Evolutionary conservation across 2,329 filamentous ascomycete species (phyloP), one percentile per base, ranked within the genome.

Genomic region (Geosmithia morbida): DNA sequence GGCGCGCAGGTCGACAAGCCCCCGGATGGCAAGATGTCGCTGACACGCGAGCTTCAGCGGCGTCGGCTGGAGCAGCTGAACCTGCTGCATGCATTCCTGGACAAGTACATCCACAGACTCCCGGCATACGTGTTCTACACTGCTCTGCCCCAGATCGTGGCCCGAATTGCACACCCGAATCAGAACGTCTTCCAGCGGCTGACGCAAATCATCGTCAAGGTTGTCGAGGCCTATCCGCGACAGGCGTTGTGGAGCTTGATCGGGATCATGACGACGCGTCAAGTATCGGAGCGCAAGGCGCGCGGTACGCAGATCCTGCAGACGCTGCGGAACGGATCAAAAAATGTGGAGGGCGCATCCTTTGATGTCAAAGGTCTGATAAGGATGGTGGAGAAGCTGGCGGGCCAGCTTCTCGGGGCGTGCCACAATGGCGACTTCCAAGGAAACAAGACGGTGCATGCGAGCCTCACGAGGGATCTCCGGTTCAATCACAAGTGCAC

Each of bases 231-330:
- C n/a, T 85, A 96, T 61, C 90, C 92, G 0, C 87, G 86, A 51
- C 92, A 98, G 62, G 83, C 89, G 1, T 65, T 97, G 22, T 99
- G 92, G 94, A 85, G 83, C 56, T 67, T 98, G 37, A 77, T 97
- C 47, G 87, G 89, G 8, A 82, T 96, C 43, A 82, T 88, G 55
- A 90, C 90, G 49, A 86, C 87, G 0, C 85, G 75, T 30, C 81
- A 87, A 51, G 71, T 74, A 2, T 67, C 69, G 14, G 84, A 90
- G 47, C 77, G 90, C 49, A 71, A 69, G 51, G 61, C 61, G 14
- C 67, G 76, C 1, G 76, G 77, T 2, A 61, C 66, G 7, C 65
- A 68, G 41, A 71, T 83, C 47, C 57, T 82, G 4, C 63, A 69
- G 46, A 66, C 67, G 10, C 63, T 81, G 17, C 66, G 69, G 46